Evolutionary conservation across 768 basidiomycete species (phyloP).

Genomic region (Pleurotus tuber-regium): DNA sequence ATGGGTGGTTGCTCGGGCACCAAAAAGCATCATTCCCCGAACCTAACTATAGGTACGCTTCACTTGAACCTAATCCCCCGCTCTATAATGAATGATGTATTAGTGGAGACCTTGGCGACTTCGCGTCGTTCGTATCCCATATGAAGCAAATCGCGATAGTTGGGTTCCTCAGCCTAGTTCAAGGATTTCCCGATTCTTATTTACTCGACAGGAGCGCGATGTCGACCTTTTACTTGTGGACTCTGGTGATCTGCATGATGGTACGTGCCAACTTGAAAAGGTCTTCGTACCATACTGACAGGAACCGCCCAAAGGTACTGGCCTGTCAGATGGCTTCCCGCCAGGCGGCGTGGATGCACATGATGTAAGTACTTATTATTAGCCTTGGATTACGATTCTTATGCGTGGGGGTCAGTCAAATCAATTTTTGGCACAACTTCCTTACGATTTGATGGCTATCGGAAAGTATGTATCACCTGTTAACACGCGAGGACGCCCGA

Average conservation of each 20-base stretch:
- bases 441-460: slow-evolving; percentile 80
- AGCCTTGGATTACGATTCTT: background rate
- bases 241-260: slow-evolving; percentile 74
- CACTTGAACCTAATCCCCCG: background rate
- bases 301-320: too few species aligned
- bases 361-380: slow-evolving; percentile 60
- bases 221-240: slow-evolving; percentile 84
- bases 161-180: background rate
- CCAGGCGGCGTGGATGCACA: slow-evolving; percentile 68
- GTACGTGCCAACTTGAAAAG: slow-evolving; percentile 21
- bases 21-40: slow-evolving; percentile 72
- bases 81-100: background rate
- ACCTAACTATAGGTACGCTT: slow-evolving; percentile 62
- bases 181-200: background rate
- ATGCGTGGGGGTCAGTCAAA: slow-evolving; percentile 46
- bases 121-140: slow-evolving; percentile 18
- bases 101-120: slow-evolving; percentile 18
- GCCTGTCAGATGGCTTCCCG: slow-evolving; percentile 73
- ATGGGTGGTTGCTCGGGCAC: slow-evolving; percentile 81
- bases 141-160: slow-evolving; percentile 9
- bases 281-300: too few species aligned
- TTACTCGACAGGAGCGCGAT: slow-evolving; percentile 47
- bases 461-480: slow-evolving; percentile 58
- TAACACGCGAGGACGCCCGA: background rate
- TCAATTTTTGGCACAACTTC: slow-evolving; percentile 65